These are phyloP conservation scores for Gastrolobium villosum DNA, from an alignment of 306 rosid genomes.

Conservation along the genomic window DNA sequence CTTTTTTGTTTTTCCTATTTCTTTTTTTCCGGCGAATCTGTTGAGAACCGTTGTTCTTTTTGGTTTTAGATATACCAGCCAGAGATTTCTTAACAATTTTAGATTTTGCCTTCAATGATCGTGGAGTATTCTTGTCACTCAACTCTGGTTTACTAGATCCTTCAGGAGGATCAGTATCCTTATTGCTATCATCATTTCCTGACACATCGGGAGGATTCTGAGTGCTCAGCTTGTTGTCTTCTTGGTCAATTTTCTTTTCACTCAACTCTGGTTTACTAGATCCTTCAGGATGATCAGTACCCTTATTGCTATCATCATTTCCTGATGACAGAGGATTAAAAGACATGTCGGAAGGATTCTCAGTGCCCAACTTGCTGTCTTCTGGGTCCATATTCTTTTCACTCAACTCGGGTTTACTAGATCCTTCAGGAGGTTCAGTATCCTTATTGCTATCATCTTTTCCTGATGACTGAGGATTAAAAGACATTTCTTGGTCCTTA, in stretches of 20 bases:
- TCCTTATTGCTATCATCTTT: slow-evolving; percentile 16
- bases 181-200: slow-evolving; percentile 43
- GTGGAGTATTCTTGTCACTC: slow-evolving; percentile 54
- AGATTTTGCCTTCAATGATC: slow-evolving; percentile 62
- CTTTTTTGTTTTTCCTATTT: slow-evolving; percentile 46
- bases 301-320: slow-evolving; percentile 26
- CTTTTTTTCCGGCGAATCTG: slow-evolving; percentile 41
- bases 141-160: slow-evolving; percentile 51
- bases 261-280: background rate
- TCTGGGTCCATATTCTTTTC: background rate
- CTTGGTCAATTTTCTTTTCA: too few species aligned
- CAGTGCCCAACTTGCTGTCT: slow-evolving; percentile 33
- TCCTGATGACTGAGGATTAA: slow-evolving; percentile 5
- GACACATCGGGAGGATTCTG: slow-evolving; percentile 45
- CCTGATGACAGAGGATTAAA: background rate
- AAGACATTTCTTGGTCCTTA: background rate
- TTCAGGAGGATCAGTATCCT: slow-evolving; percentile 48
- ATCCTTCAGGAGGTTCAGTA: slow-evolving; percentile 30
- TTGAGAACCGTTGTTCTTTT: slow-evolving; percentile 37
- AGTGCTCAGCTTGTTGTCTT: too few species aligned
- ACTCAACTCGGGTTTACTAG: background rate
- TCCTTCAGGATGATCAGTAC: slow-evolving; percentile 11
- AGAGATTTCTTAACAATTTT: slow-evolving; percentile 64
- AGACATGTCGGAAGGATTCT: slow-evolving; percentile 28
- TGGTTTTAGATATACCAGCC: slow-evolving; percentile 44